phyloP scores from a whole-genome alignment of 73 alveolate species.

The Paramecium sonneborni region DNA sequence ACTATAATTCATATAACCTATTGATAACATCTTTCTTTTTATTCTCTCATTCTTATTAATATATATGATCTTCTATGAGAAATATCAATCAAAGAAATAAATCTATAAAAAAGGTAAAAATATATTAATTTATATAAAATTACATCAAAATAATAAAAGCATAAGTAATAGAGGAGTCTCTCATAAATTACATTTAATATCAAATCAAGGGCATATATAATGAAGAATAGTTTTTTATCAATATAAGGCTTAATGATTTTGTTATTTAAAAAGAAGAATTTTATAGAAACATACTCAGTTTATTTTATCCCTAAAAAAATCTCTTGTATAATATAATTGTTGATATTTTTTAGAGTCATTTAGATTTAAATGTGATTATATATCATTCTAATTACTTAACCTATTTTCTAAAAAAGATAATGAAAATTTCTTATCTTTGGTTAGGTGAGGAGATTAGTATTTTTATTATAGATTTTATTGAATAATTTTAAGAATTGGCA shows the following conservation, averaged over 20 bases:
- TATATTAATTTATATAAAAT: not conserved
- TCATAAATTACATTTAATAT: not conserved
- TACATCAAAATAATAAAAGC: not conserved
- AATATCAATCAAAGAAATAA: too few species aligned
- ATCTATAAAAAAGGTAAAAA: too few species aligned
- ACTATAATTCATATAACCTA: not conserved
- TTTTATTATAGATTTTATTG: not conserved
- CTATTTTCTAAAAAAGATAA: not conserved
- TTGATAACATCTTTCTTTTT: not conserved
- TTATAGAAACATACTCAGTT: conserved; percentile 63
- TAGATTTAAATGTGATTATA: not conserved
- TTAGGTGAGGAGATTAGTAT: not conserved
- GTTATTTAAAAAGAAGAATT: conserved; percentile 2
- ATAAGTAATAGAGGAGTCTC: not conserved
- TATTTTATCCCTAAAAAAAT: conserved; percentile 69
- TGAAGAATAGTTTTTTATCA: not conserved
- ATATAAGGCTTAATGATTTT: not conserved
- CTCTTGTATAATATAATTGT: conserved; percentile 28
- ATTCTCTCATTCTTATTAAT: not conserved
- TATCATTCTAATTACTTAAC: not conserved
- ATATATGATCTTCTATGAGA: too few species aligned
- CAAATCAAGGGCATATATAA: not conserved
- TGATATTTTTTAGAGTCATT: not conserved
- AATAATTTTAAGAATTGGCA: not conserved
- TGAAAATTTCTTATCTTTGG: not conserved